phyloP scores from a whole-genome alignment of 2,329 filamentous ascomycete species.

The Fusarium pininemorale region DNA sequence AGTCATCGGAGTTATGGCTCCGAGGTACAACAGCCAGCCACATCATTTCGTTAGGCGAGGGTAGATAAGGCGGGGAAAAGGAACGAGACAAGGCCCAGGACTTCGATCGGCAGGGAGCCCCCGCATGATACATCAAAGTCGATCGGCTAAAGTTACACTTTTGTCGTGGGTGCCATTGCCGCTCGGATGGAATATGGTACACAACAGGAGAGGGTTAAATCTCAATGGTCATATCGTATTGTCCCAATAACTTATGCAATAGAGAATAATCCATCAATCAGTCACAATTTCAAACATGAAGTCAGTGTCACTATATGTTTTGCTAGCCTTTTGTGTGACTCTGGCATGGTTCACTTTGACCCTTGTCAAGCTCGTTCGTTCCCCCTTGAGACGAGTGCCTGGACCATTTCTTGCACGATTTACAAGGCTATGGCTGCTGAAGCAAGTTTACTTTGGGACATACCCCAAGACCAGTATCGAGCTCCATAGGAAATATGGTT shows the following conservation, averaged over 20 bases:
- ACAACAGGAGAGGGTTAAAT: not conserved
- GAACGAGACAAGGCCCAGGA: fast-evolving
- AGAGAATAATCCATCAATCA: no score
- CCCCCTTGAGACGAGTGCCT: not conserved
- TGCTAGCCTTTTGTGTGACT: not conserved
- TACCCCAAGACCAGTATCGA: not conserved
- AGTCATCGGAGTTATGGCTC: not conserved
- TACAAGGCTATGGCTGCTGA: not conserved
- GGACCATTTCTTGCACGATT: not conserved
- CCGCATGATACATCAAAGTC: not conserved
- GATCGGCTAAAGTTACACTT: not conserved
- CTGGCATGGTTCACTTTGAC: not conserved
- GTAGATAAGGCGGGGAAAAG: not conserved
- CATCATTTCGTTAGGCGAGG: not conserved
- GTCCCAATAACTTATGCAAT: not conserved
- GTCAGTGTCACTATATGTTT: not conserved
- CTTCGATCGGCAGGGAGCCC: not conserved
- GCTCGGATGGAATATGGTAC: not conserved
- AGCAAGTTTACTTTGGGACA: not conserved
- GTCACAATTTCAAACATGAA: not conserved
- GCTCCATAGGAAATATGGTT: not conserved
- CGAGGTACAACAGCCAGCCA: not conserved
- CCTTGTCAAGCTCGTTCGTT: not conserved
- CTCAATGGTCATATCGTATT: not conserved
- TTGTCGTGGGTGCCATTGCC: not conserved